Base-by-base conservation (phyloP, 2,329 filamentous ascomycete genomes). In the Ophiostoma sp. region DNA sequence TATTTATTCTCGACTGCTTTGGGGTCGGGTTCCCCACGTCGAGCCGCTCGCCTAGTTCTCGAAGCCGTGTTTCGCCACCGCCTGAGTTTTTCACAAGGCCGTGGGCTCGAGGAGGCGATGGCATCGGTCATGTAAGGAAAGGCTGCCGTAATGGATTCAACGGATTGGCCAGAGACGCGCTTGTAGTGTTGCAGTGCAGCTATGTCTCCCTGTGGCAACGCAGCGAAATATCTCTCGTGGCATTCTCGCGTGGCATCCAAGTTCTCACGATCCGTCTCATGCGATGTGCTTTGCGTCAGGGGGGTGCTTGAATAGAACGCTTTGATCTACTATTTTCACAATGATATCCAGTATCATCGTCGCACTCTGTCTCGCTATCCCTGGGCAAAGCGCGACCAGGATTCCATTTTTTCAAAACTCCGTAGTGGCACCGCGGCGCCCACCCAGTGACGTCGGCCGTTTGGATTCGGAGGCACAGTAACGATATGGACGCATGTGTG, bases 91-190 rank as follows among this genome's bases (percentile, higher is more conserved):
- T 27, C n/a, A 55, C n/a, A 9, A n/a, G 49, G 7, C n/a, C 7
- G 45, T 47, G 45, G 49, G 49, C 49, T 55, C n/a, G 49, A n/a
- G 49, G 49, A 36, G 49, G 49, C 49, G 49, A 55, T 55, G 49
- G 12, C 49, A 55, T 36, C 18, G 49, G 49, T 55, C 49, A 55
- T 55, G 49, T 55, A 36, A 55, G 7, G 2, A 55, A 55, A 55
- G 49, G 49, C 49, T 55, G 49, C 49, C 49, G 49, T 55, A 55
- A 55, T 55, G 27, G 18, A 55, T 55, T 55, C 27, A 11, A 27
- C 27, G 27, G 27, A 27, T 27, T 27, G 27, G 27, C 27, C 49
- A 55, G 49, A 55, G 49, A 55, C 27, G 18, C n/a, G 49, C 27
- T 18, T 27, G 49, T 55, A 27, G 27, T 27, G 27, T 27, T 27